Evolutionary conservation across 129 eudicot genomes (phyloP), one percentile per base, ranked within the genome.

Genomic region (Arctium minus): DNA sequence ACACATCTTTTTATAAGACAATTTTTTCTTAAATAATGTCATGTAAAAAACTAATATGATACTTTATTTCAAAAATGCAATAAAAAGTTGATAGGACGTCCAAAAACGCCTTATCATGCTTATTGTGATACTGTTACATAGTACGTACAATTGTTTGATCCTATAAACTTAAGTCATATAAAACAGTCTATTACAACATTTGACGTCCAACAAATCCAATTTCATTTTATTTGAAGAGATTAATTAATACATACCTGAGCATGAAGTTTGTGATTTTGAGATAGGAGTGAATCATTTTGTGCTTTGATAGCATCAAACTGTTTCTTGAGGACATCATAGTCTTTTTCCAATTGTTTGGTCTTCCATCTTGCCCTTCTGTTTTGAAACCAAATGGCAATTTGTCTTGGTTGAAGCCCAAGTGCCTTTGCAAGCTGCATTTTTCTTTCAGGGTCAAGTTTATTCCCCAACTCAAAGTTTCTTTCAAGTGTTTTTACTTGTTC

Each of bases 281-380:
- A 75, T 31, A 84, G 83, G 39, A 96, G 97, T 38, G 98, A 86
- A 71, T 93, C 97, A 82, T 96, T 96, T 72, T 96, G 98, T n/a
- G 97, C 92, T 67, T 91, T 93, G 84, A 96, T 76, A 12, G 92
- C 91, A 48, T 96, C 97, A 79, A 91, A 96, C 44, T 96, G 98
- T 82, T 90, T 76, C 89, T 96, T 93, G 53, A 96, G 92, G 10
- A 87, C 80, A 67, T 96, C 92, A 86, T 91, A 96, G 65, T 96
- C 96, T 79, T 93, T 96, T 86, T 96, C 99, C 82, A 96, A 79
- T 79, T 96, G 98, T 83, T 96, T 96, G 0, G 99, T 96, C 82
- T 96, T 96, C 99, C 99, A 96, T 73, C 99, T 84, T 6, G 99
- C 99, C 80, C 99, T 89, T 68, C 99, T 84, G 73, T 96, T 96